These are phyloP conservation scores for Fomitopsis pulvina DNA, from an alignment of 768 basidiomycete species.

Conservation along the genomic window DNA sequence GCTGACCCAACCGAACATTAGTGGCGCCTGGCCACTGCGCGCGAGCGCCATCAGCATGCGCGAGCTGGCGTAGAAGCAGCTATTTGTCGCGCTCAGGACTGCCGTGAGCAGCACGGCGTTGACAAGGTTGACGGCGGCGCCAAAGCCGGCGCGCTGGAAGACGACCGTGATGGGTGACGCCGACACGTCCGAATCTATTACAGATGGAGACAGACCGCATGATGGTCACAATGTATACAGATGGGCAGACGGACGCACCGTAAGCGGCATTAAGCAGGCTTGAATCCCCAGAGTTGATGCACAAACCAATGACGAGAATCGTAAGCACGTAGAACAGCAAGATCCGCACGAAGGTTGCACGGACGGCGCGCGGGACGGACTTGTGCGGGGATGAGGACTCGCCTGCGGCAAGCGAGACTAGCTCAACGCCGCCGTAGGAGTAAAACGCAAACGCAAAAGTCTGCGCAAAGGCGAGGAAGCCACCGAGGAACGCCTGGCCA, in stretches of 20 bases:
- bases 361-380: constrained; percentile 49
- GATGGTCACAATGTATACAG: too few species aligned
- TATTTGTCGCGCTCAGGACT: constrained; percentile 57
- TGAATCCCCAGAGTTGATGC: constrained; percentile 54
- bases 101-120: constrained; percentile 65
- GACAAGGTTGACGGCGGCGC: constrained; percentile 54
- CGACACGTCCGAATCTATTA: constrained; percentile 43
- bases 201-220: too few species aligned
- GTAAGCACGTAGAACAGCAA: constrained; percentile 59
- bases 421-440: constrained; percentile 62
- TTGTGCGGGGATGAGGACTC: constrained; percentile 60
- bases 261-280: constrained; percentile 41
- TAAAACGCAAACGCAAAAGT: constrained; percentile 67
- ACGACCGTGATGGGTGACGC: constrained; percentile 61
- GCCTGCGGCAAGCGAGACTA: constrained; percentile 68
- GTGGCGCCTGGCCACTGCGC: constrained; percentile 57
- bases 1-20: constrained; percentile 58
- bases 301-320: constrained; percentile 58
- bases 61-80: constrained; percentile 61
- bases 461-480: constrained; percentile 45
- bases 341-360: constrained; percentile 59
- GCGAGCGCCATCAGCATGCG: constrained; percentile 58
- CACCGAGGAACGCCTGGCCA: constrained; percentile 47
- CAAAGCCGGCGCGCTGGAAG: constrained; percentile 55
- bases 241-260: too few species aligned